Evolutionary conservation across 768 basidiomycete species (phyloP).

Genomic region (Calocera cornea): DNA sequence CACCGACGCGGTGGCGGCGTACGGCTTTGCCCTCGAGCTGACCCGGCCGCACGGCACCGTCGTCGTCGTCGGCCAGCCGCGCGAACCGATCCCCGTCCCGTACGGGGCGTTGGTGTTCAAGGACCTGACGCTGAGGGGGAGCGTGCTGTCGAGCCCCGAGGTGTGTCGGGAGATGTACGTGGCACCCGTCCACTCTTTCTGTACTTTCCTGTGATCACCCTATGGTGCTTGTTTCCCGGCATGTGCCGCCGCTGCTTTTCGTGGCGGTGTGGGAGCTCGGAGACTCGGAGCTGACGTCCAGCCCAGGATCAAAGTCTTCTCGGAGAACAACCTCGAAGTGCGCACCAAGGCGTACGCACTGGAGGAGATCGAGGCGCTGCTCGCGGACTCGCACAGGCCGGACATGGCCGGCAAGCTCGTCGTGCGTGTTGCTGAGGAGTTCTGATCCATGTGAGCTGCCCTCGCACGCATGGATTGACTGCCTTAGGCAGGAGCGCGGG

Average conservation of each 20-base stretch:
- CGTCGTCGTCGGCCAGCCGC: constrained; percentile 13
- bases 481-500: too few relatives aligned
- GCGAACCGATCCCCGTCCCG: constrained; percentile 5
- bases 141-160: not conserved
- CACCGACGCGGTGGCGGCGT: constrained; percentile 14
- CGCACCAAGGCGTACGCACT: not conserved
- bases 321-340: not conserved
- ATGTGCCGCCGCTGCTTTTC: not conserved
- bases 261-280: not conserved
- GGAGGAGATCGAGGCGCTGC: not conserved
- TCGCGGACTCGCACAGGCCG: not conserved
- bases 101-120: constrained; percentile 4
- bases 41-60: constrained; percentile 12
- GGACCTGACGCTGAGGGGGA: not conserved
- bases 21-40: constrained; percentile 10
- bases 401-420: not conserved
- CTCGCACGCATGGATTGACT: too few relatives aligned
- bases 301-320: not conserved
- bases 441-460: too few relatives aligned
- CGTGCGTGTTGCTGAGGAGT: not conserved
- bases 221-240: not conserved
- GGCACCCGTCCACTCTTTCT: not conserved
- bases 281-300: not conserved
- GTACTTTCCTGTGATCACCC: not conserved
- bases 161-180: not conserved